phyloP scores from a whole-genome alignment of 73 alveolate species.

The Breviolum minutum region DNA sequence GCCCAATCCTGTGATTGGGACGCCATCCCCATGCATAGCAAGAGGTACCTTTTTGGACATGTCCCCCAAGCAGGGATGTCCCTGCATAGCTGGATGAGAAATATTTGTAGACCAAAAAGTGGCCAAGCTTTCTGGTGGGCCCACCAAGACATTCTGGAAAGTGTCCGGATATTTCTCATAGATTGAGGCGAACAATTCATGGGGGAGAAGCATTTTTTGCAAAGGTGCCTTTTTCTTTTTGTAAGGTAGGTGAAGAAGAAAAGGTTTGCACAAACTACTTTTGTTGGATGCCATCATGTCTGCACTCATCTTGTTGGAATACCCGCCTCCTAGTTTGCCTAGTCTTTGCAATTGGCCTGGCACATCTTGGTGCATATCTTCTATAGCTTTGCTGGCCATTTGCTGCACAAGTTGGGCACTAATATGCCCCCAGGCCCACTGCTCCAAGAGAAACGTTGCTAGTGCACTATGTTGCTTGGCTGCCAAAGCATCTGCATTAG shows the following conservation, averaged over 20 bases:
- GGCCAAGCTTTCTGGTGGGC: neutral
- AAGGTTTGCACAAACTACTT: neutral
- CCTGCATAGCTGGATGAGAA: neutral
- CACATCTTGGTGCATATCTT: neutral
- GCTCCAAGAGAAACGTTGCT: no score
- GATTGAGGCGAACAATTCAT: neutral
- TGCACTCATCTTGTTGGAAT: neutral
- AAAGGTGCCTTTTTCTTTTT: no score
- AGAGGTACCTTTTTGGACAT: no score
- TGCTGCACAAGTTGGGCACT: neutral
- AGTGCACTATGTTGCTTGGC: no score
- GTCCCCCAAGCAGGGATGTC: no score
- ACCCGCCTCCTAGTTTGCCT: neutral
- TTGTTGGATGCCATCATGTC: neutral
- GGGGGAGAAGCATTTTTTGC: neutral
- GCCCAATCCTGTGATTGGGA: no score
- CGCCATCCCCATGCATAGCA: no score
- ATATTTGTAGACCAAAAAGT: neutral
- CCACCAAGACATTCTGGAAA: neutral
- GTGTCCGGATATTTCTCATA: neutral
- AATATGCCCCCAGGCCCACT: neutral
- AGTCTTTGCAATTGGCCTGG: neutral
- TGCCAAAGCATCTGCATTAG: no score
- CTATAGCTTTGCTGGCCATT: neutral
- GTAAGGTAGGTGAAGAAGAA: neutral